Evolutionary conservation across 192 early-diverging fungal genomes (phyloP).

Genomic region (Bifiguratus adelaidae): DNA sequence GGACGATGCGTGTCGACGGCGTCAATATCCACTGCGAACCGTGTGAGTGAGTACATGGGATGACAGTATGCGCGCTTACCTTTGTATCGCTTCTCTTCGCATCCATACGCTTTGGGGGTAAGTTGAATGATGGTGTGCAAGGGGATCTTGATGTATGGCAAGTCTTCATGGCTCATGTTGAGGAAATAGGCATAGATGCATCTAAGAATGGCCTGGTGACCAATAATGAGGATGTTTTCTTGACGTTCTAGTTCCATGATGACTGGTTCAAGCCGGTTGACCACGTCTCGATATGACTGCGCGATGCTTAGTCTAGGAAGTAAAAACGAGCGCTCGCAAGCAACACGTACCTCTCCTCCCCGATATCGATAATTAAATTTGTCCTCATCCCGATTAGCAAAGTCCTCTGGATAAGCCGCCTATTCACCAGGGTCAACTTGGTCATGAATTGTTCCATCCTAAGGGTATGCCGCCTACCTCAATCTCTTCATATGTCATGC

Average conservation of each 20-base stretch:
- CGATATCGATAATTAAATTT: constrained; percentile 89
- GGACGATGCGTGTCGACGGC: constrained; percentile 96
- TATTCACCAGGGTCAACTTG: not conserved
- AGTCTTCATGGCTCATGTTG: constrained; percentile 84
- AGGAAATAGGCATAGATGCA: constrained; percentile 98
- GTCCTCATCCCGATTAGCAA: constrained; percentile 88
- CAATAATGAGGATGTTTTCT: constrained; percentile 91
- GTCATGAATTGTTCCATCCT: not conserved
- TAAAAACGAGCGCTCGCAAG: not conserved
- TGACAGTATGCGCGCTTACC: constrained; percentile 40
- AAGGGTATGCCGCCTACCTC: constrained; percentile 37
- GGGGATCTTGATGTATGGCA: constrained; percentile 98
- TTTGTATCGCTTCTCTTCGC: constrained; percentile 86
- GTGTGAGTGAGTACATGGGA: not conserved
- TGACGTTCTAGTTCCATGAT: constrained; percentile 99
- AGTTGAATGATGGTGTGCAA: constrained; percentile 95
- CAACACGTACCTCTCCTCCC: not conserved
- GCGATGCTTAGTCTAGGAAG: not conserved
- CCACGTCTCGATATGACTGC: constrained; percentile 92
- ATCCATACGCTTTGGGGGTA: constrained; percentile 94
- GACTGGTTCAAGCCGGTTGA: constrained; percentile 92
- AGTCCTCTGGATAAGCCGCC: constrained; percentile 82
- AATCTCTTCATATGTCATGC: constrained; percentile 98
- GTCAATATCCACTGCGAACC: constrained; percentile 70
- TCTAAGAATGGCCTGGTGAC: constrained; percentile 95